phyloP scores from a whole-genome alignment of 1,284 basidiomycete species.

The Kwoniella shivajii region DNA sequence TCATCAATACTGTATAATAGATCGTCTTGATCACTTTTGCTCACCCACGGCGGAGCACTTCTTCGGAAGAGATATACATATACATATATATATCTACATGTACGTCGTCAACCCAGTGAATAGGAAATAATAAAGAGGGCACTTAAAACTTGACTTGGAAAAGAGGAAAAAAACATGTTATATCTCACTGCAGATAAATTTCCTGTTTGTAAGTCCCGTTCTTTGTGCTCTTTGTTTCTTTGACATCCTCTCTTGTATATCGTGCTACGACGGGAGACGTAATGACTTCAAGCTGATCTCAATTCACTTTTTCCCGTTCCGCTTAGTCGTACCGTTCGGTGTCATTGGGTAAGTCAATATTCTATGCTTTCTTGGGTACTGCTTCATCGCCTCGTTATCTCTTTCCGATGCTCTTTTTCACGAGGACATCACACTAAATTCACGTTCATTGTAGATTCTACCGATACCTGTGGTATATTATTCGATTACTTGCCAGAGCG shows the following conservation, averaged over 20 bases:
- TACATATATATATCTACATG: too few relatives aligned
- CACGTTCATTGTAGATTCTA: constrained; percentile 56
- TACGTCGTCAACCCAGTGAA: too few relatives aligned
- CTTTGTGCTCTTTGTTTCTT: too few relatives aligned
- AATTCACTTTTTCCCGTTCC: too few relatives aligned
- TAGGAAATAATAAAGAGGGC: too few relatives aligned
- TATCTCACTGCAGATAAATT: constrained; percentile 76
- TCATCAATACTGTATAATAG: too few relatives aligned
- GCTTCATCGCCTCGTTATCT: not conserved
- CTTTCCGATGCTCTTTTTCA: not conserved
- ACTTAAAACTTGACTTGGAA: too few relatives aligned
- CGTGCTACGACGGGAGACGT: too few relatives aligned
- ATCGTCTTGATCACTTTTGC: not conserved
- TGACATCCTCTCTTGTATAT: too few relatives aligned
- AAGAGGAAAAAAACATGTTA: constrained; percentile 18
- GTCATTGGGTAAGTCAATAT: constrained; percentile 72
- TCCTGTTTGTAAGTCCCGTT: constrained; percentile 71
- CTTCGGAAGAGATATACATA: too few relatives aligned
- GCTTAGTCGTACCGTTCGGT: constrained; percentile 84
- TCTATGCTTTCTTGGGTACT: not conserved
- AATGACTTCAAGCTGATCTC: too few relatives aligned
- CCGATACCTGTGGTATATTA: constrained; percentile 86
- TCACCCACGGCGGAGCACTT: constrained; percentile 5
- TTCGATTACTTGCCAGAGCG: constrained; percentile 72
- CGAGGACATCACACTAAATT: not conserved